These are phyloP conservation scores for Sugiyamaella qingdaonensis DNA, from an alignment of 805 yeast genomes.

Conservation along the genomic window DNA sequence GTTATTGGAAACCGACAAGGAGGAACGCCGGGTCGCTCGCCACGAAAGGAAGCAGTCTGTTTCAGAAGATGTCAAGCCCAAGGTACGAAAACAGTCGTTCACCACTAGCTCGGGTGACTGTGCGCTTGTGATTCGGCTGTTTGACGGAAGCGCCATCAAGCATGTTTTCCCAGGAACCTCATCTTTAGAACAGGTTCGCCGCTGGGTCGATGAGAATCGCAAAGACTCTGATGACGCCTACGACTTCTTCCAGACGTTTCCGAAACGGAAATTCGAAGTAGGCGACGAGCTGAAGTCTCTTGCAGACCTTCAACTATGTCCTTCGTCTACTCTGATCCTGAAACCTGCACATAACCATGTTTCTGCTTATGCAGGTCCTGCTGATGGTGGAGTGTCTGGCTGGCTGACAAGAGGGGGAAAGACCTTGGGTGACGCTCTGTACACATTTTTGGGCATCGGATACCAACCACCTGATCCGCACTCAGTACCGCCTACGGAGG, in stretches of 20 bases:
- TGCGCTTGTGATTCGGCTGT: slow-evolving; percentile 53
- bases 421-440: slow-evolving; percentile 24
- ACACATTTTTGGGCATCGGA: slow-evolving; percentile 28
- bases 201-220: slow-evolving; percentile 53
- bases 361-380: slow-evolving; percentile 27
- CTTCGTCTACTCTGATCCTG: slow-evolving; percentile 69
- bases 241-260: slow-evolving; percentile 50
- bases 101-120: slow-evolving; percentile 30
- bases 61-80: not conserved
- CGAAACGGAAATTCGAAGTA: slow-evolving; percentile 57
- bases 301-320: slow-evolving; percentile 53
- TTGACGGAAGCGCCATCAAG: slow-evolving; percentile 60
- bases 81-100: not conserved
- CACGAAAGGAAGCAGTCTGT: slow-evolving; percentile 8
- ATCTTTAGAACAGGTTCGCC: slow-evolving; percentile 55
- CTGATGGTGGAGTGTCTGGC: slow-evolving; percentile 15
- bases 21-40: slow-evolving; percentile 38
- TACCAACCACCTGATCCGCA: slow-evolving; percentile 3
- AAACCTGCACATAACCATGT: slow-evolving; percentile 48
- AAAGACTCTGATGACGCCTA: slow-evolving; percentile 47
- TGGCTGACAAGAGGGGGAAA: slow-evolving; percentile 16
- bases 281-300: slow-evolving; percentile 58
- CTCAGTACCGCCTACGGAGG: not conserved
- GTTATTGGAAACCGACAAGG: slow-evolving; percentile 50
- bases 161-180: slow-evolving; percentile 45